These are phyloP conservation scores for Colletotrichum spinosum DNA, from an alignment of 2,329 filamentous ascomycete species.

Conservation along the genomic window DNA sequence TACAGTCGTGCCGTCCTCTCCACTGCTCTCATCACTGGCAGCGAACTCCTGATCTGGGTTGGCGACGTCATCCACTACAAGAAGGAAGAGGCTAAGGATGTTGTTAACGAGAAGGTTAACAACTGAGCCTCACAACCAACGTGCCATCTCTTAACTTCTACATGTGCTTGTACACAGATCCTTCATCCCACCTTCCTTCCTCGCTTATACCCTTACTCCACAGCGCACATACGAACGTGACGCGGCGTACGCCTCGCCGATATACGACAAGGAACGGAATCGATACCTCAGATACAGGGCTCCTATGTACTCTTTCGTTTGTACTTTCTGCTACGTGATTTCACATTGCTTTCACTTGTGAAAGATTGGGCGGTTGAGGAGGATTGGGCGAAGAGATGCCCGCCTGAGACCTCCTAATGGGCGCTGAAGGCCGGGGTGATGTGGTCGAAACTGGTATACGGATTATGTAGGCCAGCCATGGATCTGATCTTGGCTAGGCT, in stretches of 20 bases:
- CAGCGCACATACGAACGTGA: not conserved
- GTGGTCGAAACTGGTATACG: too few relatives aligned
- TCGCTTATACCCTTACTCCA: slow-evolving; percentile 33
- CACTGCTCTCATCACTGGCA: slow-evolving; percentile 74
- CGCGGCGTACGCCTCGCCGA: slow-evolving; percentile 29
- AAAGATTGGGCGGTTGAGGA: slow-evolving; percentile 12
- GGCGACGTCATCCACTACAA: slow-evolving; percentile 69
- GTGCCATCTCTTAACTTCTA: not conserved
- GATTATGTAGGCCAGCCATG: too few relatives aligned
- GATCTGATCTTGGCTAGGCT: too few relatives aligned
- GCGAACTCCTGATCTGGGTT: slow-evolving; percentile 72
- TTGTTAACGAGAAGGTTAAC: slow-evolving; percentile 63
- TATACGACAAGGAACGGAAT: slow-evolving; percentile 36
- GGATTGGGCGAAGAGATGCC: not conserved
- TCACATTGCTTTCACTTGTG: slow-evolving; percentile 28
- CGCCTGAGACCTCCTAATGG: too few relatives aligned
- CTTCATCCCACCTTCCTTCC: slow-evolving; percentile 1
- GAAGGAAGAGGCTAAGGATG: slow-evolving; percentile 71
- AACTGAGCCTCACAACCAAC: slow-evolving; percentile 46
- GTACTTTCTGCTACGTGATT: slow-evolving; percentile 9
- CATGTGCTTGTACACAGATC: slow-evolving; percentile 8
- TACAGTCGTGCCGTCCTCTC: slow-evolving; percentile 77
- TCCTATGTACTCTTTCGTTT: slow-evolving; percentile 14
- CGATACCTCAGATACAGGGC: slow-evolving; percentile 34
- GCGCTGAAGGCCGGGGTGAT: too few relatives aligned